Evolutionary conservation across 106 monocot genomes (phyloP), one percentile per base, ranked within the genome.

Genomic region (Allium cepa): DNA sequence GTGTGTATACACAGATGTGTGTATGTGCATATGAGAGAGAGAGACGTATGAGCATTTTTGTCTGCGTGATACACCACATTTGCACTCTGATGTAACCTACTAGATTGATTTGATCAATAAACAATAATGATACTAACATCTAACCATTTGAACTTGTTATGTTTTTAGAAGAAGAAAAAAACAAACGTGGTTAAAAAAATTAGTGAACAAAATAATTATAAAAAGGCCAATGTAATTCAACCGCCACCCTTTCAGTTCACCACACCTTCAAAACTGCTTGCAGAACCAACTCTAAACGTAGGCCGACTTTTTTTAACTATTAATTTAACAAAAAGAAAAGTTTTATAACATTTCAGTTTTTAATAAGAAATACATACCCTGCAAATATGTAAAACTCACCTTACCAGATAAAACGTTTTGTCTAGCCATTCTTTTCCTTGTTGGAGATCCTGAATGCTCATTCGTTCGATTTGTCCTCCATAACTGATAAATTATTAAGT

Each of bases 391-490:
- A 13, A 67, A 45, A 72, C 70, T 74, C 60, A 86, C 96, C 92
- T 71, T 55, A 97, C 88, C n/a, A 97, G 79, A 82, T 78, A 69
- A 80, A 97, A 97, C 7, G 86, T 80, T 36, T 82, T 78, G 71
- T 80, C 80, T 53, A 97, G 71, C 96, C 96, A 97, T 75, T 84
- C 46, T 53, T 92, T 97, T 12, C 96, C 92, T 76, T 71, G 10
- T 74, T 84, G 80, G 17, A 97, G 77, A 67, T 97, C 96, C 53
- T 75, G 47, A 62, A 22, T 22, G 58, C 57, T 92, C 82, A 97
- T 86, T 16, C 96, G 77, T 47, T 92, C 78, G 62, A 64, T 47
- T 49, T 76, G 70, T 53, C 46, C 88, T 62, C 81, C 85, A 71
- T 91, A 91, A 9, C 94, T 94, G 52, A 18, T 46, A 28, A 28